These are phyloP conservation scores for Pseudogymnoascus sp. DNA, from an alignment of 2,329 filamentous ascomycete genomes.

Conservation along the genomic window DNA sequence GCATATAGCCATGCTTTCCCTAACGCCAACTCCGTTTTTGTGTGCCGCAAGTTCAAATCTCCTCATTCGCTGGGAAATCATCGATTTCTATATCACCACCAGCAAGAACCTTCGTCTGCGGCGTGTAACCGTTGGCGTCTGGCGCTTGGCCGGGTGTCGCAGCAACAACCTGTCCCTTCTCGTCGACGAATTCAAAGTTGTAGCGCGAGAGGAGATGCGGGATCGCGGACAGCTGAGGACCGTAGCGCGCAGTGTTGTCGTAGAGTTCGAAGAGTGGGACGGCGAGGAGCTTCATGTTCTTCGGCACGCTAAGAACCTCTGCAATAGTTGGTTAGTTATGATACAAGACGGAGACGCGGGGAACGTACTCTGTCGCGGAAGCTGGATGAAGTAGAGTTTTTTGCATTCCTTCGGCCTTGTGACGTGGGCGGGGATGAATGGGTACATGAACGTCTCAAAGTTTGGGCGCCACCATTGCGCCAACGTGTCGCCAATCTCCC, in stretches of 20 bases:
- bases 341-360: background rate
- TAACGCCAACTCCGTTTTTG: conserved; percentile 4
- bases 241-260: conserved; percentile 91
- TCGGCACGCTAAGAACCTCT: conserved; percentile 94
- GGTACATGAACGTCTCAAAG: conserved; percentile 99
- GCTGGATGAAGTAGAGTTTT: conserved; percentile 94
- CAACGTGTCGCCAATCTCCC: conserved; percentile 89
- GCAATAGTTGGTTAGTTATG: conserved; percentile 14
- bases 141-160: conserved; percentile 67
- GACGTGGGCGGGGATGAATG: conserved; percentile 91
- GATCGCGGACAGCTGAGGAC: conserved; percentile 91
- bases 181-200: conserved; percentile 96
- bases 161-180: conserved; percentile 79
- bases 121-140: conserved; percentile 43
- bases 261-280: conserved; percentile 97
- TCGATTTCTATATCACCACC: conserved; percentile 53
- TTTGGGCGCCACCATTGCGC: conserved; percentile 99
- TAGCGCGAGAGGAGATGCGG: conserved; percentile 90
- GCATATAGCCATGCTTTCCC: conserved; percentile 4
- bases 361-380: conserved; percentile 76
- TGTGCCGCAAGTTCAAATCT: background rate
- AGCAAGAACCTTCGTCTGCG: conserved; percentile 57
- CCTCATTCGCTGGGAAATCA: conserved; percentile 23
- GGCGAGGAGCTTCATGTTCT: conserved; percentile 98
- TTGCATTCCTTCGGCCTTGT: conserved; percentile 98